Base-by-base conservation (phyloP, 2,329 filamentous ascomycete genomes). In the Didymella keratinophila region DNA sequence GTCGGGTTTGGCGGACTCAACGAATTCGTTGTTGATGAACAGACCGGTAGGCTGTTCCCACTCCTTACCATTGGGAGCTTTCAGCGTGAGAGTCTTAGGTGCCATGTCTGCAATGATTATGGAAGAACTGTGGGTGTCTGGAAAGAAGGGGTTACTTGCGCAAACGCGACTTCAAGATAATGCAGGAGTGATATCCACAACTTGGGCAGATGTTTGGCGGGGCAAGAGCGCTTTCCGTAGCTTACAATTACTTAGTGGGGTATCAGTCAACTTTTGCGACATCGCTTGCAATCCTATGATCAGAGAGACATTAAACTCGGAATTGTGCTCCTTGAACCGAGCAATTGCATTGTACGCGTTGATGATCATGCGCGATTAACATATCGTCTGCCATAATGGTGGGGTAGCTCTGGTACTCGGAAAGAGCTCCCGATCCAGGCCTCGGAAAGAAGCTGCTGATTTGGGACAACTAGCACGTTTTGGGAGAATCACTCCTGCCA, bases 11-110 rank as follows among this genome's bases (percentile, higher is more conserved):
- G 36, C 42, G 14, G 57, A 56, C 9, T 55, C 52, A 21, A 80
- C 76, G 65, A 79, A 81, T 64, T 80, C 73, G 59, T 79, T 79
- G 58, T 80, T 76, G 69, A 81, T 80, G 67, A 81, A 81, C 27
- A 81, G 67, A 7, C 79, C 77, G 2, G 73, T 77, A 41, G 65
- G 77, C 55, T 79, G 77, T 3, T 65, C 70, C 64, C 76, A 79
- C 43, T 69, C 70, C 30, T 65, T 68, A 47, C 76, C 77, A 56
- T 79, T 79, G 5, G 77, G 77, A 6, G 76, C 76, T 43, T 72
- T 78, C 52, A 78, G 67, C 20, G 71, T 65, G 28, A 76, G 62
- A 12, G 64, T 41, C 11, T 42, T 49, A 20, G 58, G 36, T n/a
- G 48, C 32, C 58, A 60, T 60, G 5, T 18, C n/a, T 48, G 21